Evolutionary conservation across 2,329 filamentous ascomycete species (phyloP).

Genomic region (Emergomyces pasteurianus): DNA sequence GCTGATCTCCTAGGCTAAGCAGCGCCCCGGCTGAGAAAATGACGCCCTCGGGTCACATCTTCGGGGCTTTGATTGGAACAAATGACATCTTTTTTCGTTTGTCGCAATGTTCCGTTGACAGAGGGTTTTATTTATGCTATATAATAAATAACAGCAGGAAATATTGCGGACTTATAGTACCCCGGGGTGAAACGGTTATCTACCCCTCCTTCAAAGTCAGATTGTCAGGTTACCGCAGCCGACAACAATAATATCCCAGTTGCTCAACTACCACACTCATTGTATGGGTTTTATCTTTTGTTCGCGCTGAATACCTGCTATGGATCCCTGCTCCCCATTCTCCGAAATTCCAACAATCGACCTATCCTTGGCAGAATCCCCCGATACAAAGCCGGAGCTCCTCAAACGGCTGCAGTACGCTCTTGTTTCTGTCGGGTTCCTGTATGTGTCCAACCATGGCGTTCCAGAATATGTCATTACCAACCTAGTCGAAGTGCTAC

Average conservation of each 20-base stretch:
- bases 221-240: no score
- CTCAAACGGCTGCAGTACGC: conserved; percentile 23
- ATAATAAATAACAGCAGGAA: no score
- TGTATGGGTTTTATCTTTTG: background rate
- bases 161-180: background rate
- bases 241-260: no score
- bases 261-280: background rate
- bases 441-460: conserved; percentile 17
- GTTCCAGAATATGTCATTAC: conserved; percentile 11
- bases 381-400: conserved; percentile 23
- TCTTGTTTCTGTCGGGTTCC: conserved; percentile 16
- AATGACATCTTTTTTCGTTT: no score
- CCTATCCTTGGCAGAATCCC: conserved; percentile 32
- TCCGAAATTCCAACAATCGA: conserved; percentile 38
- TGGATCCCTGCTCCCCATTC: conserved; percentile 7
- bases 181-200: background rate
- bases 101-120: no score
- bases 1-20: no score
- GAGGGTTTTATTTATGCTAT: no score
- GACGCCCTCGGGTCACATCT: no score
- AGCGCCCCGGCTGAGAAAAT: no score
- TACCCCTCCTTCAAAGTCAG: background rate
- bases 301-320: background rate
- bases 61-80: no score
- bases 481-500: conserved; percentile 12